These are phyloP conservation scores for Pichia sp. DNA, from an alignment of 1,139 yeast species.

Conservation along the genomic window DNA sequence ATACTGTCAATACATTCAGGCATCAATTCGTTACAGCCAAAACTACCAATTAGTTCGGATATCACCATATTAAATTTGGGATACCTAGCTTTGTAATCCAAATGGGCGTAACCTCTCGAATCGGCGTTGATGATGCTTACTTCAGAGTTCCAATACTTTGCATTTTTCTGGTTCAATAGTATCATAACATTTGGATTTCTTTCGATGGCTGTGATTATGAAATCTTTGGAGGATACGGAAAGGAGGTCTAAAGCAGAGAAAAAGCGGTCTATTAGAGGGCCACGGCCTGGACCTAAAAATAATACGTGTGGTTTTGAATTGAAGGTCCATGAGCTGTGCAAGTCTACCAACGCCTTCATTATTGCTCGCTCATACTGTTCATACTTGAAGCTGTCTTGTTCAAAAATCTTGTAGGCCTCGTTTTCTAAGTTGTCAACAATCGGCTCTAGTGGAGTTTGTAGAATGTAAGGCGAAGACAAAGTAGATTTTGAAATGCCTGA, in stretches of 20 bases:
- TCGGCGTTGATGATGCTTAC: slow-evolving; percentile 55
- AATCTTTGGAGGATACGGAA: slow-evolving; percentile 30
- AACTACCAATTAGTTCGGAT: slow-evolving; percentile 82
- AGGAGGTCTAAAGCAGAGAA: slow-evolving; percentile 38
- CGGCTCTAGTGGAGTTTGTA: slow-evolving; percentile 66
- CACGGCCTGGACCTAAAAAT: slow-evolving; percentile 84
- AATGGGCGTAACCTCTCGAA: slow-evolving; percentile 36
- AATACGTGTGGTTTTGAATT: slow-evolving; percentile 37
- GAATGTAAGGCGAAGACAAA: slow-evolving; percentile 10
- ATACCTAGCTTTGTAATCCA: background rate
- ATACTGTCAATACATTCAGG: slow-evolving; percentile 62
- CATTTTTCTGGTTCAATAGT: slow-evolving; percentile 41
- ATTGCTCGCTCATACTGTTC: slow-evolving; percentile 64
- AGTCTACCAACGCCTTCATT: slow-evolving; percentile 48
- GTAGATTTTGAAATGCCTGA: slow-evolving; percentile 14
- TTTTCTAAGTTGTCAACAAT: slow-evolving; percentile 51
- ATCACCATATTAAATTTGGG: slow-evolving; percentile 50
- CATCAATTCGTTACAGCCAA: slow-evolving; percentile 85
- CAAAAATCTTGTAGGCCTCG: slow-evolving; percentile 63
- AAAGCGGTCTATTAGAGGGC: slow-evolving; percentile 62
- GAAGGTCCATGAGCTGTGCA: slow-evolving; percentile 13
- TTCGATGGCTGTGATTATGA: slow-evolving; percentile 56
- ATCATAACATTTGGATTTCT: slow-evolving; percentile 62
- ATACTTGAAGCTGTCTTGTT: slow-evolving; percentile 65
- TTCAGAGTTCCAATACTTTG: slow-evolving; percentile 39